Evolutionary conservation across 257 asterid genomes (phyloP).

Genomic region (Primulina tabacum): DNA sequence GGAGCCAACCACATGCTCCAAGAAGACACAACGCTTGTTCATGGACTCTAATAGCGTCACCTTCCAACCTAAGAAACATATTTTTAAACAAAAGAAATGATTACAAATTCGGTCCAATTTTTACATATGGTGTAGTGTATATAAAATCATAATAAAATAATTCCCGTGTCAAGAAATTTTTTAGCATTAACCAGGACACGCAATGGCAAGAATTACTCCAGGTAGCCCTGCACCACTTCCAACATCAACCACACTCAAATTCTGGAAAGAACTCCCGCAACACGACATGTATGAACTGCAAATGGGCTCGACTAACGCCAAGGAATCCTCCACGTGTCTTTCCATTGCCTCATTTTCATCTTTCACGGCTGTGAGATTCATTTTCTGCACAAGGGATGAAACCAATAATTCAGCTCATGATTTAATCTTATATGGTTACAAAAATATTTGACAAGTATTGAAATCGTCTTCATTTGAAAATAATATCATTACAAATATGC

Average conservation of each 20-base stretch:
- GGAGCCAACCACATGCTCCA: slow-evolving; percentile 65
- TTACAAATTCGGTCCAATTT: neutral
- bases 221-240: slow-evolving; percentile 99
- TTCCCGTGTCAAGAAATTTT: no score
- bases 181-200: slow-evolving; percentile 62
- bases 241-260: slow-evolving; percentile 73
- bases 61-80: slow-evolving; percentile 67
- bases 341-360: slow-evolving; percentile 83
- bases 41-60: slow-evolving; percentile 80
- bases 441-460: no score
- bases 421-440: no score
- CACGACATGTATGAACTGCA: slow-evolving; percentile 42
- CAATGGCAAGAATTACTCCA: slow-evolving; percentile 81
- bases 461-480: no score
- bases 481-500: neutral
- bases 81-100: slow-evolving; percentile 5
- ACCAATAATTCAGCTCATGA: neutral
- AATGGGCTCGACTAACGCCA: slow-evolving; percentile 69
- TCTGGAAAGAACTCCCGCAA: slow-evolving; percentile 57
- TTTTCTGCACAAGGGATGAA: slow-evolving; percentile 47
- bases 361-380: slow-evolving; percentile 84
- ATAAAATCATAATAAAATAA: neutral
- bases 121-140: neutral
- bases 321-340: slow-evolving; percentile 86
- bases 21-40: slow-evolving; percentile 80